These are phyloP conservation scores for Penicillium sclerotiorum DNA, from an alignment of 2,329 filamentous ascomycete species.

Conservation along the genomic window DNA sequence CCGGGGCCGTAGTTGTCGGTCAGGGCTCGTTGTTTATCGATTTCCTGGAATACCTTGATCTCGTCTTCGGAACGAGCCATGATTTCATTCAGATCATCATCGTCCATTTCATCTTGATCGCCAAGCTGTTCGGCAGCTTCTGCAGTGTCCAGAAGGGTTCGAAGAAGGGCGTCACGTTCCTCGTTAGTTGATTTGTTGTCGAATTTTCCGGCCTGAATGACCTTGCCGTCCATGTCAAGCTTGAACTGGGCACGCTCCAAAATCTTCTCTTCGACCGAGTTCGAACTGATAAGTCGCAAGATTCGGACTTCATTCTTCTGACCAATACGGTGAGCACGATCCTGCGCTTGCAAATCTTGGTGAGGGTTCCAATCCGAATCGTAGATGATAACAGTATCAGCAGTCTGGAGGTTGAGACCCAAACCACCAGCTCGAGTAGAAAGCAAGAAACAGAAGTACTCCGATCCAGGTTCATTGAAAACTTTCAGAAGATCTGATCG, in stretches of 20 bases:
- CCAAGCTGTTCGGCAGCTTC: conserved; percentile 70
- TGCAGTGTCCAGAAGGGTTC: conserved; percentile 84
- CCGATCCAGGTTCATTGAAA: conserved; percentile 88
- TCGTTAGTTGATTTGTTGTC: conserved; percentile 99
- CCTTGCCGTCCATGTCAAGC: conserved; percentile 98
- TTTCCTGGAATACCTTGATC: conserved; percentile 72
- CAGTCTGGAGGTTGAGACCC: conserved; percentile 94
- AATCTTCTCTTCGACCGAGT: conserved; percentile 98
- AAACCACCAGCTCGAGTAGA: conserved; percentile 98
- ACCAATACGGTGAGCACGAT: conserved; percentile 99
- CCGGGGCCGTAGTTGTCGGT: conserved; percentile 71
- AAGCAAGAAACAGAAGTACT: conserved; percentile 97
- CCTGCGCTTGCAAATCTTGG: conserved; percentile 97
- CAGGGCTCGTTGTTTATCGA: conserved; percentile 74
- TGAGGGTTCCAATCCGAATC: conserved; percentile 99
- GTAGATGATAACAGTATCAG: conserved; percentile 99
- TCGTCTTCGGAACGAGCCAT: conserved; percentile 87
- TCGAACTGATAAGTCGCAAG: conserved; percentile 89
- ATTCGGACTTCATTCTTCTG: conserved; percentile 99
- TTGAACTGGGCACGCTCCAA: conserved; percentile 96
- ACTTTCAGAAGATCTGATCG: conserved; percentile 84
- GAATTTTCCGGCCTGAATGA: conserved; percentile 98
- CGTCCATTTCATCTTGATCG: conserved; percentile 96
- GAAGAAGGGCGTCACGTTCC: conserved; percentile 93
- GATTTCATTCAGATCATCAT: conserved; percentile 93